A percentile compares a stretch with the other conserved stretches of the same genome.
These are phyloP conservation scores for Fraxinus anomala DNA, from an alignment of 257 asterid genomes.

Conservation along the genomic window DNA sequence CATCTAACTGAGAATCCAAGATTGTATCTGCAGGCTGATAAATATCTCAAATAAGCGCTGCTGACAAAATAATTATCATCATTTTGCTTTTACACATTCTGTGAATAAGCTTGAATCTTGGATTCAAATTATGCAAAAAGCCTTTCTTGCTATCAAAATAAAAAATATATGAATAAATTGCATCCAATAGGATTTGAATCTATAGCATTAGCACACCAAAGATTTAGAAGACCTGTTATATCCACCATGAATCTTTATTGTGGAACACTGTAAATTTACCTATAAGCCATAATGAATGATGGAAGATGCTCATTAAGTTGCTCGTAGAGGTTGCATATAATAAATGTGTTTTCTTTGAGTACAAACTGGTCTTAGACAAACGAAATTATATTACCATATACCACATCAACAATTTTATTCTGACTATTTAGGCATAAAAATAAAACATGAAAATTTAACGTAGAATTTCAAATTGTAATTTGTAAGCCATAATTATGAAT, in stretches of 20 bases:
- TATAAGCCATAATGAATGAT: neutral
- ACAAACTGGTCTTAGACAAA: neutral
- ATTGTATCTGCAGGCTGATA: conserved; percentile 35
- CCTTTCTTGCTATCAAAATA: neutral
- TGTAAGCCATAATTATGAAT: neutral
- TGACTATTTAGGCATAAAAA: neutral
- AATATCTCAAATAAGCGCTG: neutral
- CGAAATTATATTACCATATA: neutral
- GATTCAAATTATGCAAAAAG: neutral
- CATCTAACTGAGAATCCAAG: conserved; percentile 27
- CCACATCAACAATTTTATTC: neutral
- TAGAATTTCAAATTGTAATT: neutral
- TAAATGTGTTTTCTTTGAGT: neutral
- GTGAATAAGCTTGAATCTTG: neutral
- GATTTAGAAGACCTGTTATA: neutral
- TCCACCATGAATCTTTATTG: neutral
- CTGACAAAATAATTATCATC: conserved; percentile 4
- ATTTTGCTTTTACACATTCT: neutral
- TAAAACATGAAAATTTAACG: neutral
- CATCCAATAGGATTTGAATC: neutral
- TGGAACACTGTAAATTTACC: neutral
- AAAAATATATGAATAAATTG: neutral
- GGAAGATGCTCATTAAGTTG: neutral
- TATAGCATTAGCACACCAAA: neutral
- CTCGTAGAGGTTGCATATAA: neutral